Evolutionary conservation across 352 stramenopile genomes (phyloP).

Genomic region (Phytophthora nicotianae): DNA sequence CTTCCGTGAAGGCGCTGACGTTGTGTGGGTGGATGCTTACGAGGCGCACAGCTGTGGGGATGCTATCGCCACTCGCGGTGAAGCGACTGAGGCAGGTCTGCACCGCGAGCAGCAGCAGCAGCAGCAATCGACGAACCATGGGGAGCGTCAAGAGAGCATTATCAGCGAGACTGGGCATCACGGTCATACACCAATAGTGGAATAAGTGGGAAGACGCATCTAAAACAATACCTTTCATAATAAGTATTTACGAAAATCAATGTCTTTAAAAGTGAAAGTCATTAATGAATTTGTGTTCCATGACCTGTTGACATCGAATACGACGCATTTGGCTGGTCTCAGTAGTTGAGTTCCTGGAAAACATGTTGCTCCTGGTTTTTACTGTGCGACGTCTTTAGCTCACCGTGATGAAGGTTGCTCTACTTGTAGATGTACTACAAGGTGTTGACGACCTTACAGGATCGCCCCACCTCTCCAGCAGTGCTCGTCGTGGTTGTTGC

Average conservation of each 20-base stretch:
- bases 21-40: slow-evolving; percentile 76
- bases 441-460: slow-evolving; percentile 16
- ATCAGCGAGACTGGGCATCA: slow-evolving; percentile 1
- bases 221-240: slow-evolving; percentile 5
- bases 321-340: slow-evolving; percentile 9
- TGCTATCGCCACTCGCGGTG: slow-evolving; percentile 4
- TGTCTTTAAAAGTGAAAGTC: no score
- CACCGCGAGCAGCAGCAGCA: slow-evolving; percentile 14
- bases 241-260: no score
- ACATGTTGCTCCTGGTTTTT: slow-evolving; percentile 16
- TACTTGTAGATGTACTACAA: neutral
- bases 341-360: slow-evolving; percentile 11
- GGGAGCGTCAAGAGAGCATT: slow-evolving; percentile 3
- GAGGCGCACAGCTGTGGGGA: slow-evolving; percentile 50
- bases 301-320: slow-evolving; percentile 11
- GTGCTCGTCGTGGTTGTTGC: slow-evolving; percentile 10
- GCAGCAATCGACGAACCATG: slow-evolving; percentile 22
- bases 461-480: slow-evolving; percentile 23
- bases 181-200: neutral
- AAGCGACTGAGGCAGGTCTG: slow-evolving; percentile 11
- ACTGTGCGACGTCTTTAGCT: slow-evolving; percentile 6
- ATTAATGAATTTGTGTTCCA: neutral
- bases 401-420: slow-evolving; percentile 9
- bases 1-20: slow-evolving; percentile 71
- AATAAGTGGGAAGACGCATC: neutral